These are phyloP conservation scores for Striga asiatica DNA, from an alignment of 257 asterid genomes.

Conservation along the genomic window DNA sequence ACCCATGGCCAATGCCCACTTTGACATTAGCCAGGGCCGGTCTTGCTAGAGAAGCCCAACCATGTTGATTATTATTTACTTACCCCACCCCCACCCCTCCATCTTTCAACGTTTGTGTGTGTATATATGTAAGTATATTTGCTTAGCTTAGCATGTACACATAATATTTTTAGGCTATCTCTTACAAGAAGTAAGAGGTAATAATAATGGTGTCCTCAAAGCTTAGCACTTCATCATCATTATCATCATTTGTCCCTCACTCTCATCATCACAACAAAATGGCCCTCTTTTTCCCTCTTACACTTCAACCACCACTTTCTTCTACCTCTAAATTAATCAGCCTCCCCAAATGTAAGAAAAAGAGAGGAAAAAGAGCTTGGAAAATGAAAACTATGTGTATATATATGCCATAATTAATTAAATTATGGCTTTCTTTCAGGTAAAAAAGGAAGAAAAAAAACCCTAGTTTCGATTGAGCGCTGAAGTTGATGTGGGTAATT, in stretches of 20 bases:
- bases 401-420: not conserved
- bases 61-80: slow-evolving; percentile 2
- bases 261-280: slow-evolving; percentile 36
- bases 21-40: too few relatives aligned
- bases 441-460: slow-evolving; percentile 25
- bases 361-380: not conserved
- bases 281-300: slow-evolving; percentile 23
- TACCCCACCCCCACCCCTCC: not conserved
- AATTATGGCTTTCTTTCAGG: slow-evolving; percentile 19
- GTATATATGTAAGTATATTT: not conserved
- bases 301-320: slow-evolving; percentile 18
- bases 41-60: too few relatives aligned
- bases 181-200: slow-evolving; percentile 13
- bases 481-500: not conserved
- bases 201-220: slow-evolving; percentile 47
- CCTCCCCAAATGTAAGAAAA: slow-evolving; percentile 21
- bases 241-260: slow-evolving; percentile 55
- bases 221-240: slow-evolving; percentile 48
- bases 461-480: slow-evolving; percentile 51
- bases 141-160: not conserved
- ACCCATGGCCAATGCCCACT: too few relatives aligned
- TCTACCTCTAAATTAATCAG: slow-evolving; percentile 21
- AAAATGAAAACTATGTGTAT: slow-evolving; percentile 15
- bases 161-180: not conserved
- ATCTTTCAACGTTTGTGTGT: too few relatives aligned